A percentile compares a stretch with the other conserved stretches of the same genome.
Evolutionary conservation across 306 rosid genomes (phyloP).

Genomic region (Fagus sylvatica): DNA sequence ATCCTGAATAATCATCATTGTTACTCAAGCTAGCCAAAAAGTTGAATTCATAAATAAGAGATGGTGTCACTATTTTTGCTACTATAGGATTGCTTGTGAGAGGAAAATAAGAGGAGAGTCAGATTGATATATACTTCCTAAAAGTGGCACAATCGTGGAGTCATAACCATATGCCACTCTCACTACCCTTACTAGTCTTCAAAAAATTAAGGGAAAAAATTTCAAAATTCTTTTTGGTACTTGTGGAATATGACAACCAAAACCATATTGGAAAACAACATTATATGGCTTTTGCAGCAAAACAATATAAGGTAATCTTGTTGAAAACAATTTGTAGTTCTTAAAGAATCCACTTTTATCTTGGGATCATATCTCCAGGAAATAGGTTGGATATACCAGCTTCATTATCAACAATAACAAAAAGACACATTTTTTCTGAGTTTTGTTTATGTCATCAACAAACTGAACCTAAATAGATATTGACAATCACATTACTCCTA

Average conservation of each 20-base stretch:
- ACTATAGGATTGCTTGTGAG: not conserved
- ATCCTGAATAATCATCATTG: constrained; percentile 50
- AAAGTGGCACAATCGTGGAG: not conserved
- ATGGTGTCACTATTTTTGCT: not conserved
- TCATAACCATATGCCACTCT: not conserved
- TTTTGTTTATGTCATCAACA: too few relatives aligned
- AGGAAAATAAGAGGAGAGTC: constrained; percentile 1
- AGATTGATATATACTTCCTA: not conserved
- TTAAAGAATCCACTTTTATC: not conserved
- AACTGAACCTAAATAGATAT: too few relatives aligned
- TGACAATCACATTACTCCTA: too few relatives aligned
- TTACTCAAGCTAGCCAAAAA: not conserved
- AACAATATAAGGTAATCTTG: not conserved
- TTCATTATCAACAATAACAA: not conserved
- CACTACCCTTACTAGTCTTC: not conserved
- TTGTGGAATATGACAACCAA: not conserved
- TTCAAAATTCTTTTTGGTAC: not conserved
- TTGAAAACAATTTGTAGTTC: too few relatives aligned
- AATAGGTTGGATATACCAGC: not conserved
- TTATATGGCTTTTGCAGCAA: not conserved
- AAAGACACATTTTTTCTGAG: too few relatives aligned
- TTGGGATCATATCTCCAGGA: not conserved
- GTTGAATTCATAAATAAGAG: not conserved
- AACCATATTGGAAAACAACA: not conserved
- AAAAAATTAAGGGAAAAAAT: not conserved